phyloP scores from a whole-genome alignment of 192 early-diverging fungal genomes.

The Chytriomyces sp. region DNA sequence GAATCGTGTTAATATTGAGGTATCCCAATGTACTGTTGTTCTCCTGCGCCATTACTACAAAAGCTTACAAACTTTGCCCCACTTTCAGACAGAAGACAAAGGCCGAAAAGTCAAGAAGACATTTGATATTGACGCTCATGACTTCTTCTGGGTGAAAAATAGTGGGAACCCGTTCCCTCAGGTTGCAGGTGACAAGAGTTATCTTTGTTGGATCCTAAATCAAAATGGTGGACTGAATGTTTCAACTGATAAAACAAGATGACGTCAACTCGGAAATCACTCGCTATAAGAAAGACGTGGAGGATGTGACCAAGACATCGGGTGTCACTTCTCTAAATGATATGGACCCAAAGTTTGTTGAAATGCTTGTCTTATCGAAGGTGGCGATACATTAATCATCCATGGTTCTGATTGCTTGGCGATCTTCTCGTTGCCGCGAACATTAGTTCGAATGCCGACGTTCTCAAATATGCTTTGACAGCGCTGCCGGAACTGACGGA shows the following conservation, averaged over 20 bases:
- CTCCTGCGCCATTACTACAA: not conserved
- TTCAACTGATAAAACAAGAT: slow-evolving; percentile 49
- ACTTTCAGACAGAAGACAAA: slow-evolving; percentile 54
- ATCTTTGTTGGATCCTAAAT: not conserved
- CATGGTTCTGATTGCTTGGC: not conserved
- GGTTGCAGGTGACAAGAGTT: slow-evolving; percentile 72
- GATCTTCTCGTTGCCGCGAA: not conserved
- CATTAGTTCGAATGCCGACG: slow-evolving; percentile 78
- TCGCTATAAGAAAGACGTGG: slow-evolving; percentile 93
- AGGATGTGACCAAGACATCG: slow-evolving; percentile 84
- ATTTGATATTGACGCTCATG: slow-evolving; percentile 87
- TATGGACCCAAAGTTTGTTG: slow-evolving; percentile 61
- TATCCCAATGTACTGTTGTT: slow-evolving; percentile 38
- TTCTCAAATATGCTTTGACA: slow-evolving; percentile 88
- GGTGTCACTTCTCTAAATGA: slow-evolving; percentile 85
- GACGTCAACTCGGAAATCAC: slow-evolving; percentile 92
- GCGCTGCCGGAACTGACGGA: slow-evolving; percentile 94
- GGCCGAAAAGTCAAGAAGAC: slow-evolving; percentile 69
- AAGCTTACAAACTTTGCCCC: not conserved
- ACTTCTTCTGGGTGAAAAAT: slow-evolving; percentile 95
- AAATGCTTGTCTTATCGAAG: not conserved
- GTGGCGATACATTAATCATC: slow-evolving; percentile 9
- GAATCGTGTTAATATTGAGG: slow-evolving; percentile 78
- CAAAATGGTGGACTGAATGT: not conserved
- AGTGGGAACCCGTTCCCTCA: slow-evolving; percentile 93